Conservation (phyloP, 176 grass and related monocot species). For the Aegilops tauschii region DNA sequence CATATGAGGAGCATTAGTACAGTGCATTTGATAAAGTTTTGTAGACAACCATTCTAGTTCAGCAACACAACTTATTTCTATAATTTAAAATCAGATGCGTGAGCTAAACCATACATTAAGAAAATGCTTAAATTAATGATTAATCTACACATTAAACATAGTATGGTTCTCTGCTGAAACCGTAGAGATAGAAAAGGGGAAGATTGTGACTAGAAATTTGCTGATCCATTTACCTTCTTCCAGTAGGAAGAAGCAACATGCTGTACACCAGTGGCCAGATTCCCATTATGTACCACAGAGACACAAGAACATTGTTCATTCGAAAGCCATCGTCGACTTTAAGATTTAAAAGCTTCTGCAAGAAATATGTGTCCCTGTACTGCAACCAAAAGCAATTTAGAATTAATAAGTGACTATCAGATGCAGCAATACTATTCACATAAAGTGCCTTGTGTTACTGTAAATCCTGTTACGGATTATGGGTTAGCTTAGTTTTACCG, state of each 20-base stretch:
- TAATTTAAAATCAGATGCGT: background rate
- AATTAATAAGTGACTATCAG: background rate
- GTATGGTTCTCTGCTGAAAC: background rate
- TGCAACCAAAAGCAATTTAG: constrained; percentile 36
- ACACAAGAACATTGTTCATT: constrained; percentile 86
- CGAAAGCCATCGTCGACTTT: constrained; percentile 79
- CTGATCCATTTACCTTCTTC: constrained; percentile 52
- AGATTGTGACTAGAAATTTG: background rate
- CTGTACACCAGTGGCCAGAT: constrained; percentile 87
- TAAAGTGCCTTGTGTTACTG: background rate
- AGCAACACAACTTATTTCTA: background rate
- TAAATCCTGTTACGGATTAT: background rate
- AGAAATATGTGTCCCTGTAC: constrained; percentile 80
- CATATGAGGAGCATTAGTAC: background rate
- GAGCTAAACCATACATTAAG: background rate
- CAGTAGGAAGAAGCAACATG: constrained; percentile 77
- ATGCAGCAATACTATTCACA: background rate
- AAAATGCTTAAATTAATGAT: constrained; percentile 1
- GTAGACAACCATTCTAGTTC: background rate
- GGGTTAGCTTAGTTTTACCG: background rate
- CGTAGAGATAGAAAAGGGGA: background rate
- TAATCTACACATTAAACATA: background rate
- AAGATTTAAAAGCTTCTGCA: constrained; percentile 77
- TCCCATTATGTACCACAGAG: constrained; percentile 91
- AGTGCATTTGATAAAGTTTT: background rate